Conservation (phyloP, 1,139 yeast genomes). For the Yamadazyma atmosphaerica region DNA sequence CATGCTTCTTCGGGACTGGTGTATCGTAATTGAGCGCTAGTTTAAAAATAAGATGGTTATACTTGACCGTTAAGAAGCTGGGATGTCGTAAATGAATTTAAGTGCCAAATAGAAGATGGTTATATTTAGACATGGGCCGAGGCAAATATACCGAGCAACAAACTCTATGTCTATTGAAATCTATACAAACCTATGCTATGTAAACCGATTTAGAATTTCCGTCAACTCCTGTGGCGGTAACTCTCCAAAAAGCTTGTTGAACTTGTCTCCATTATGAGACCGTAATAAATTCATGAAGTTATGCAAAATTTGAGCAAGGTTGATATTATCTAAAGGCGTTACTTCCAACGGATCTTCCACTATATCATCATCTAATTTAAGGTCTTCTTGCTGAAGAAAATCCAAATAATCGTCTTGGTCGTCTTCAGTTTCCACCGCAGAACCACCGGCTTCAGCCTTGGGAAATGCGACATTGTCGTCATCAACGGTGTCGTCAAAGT, state of each 20-base stretch:
- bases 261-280: conserved; percentile 14
- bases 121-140: no score
- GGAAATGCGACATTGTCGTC: no score
- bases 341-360: conserved; percentile 81
- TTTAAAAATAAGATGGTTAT: no score
- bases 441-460: no score
- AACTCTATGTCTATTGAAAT: no score
- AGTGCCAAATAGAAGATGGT: no score
- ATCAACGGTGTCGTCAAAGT: no score
- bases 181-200: neutral
- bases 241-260: conserved; percentile 16
- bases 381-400: conserved; percentile 36
- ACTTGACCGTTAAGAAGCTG: no score
- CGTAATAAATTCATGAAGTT: conserved; percentile 18
- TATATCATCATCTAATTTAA: conserved; percentile 55
- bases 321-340: conserved; percentile 72
- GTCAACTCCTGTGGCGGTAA: conserved; percentile 4
- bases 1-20: no score
- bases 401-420: conserved; percentile 39
- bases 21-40: no score
- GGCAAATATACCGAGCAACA: no score
- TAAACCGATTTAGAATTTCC: neutral
- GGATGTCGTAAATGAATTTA: no score
- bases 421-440: conserved; percentile 17
- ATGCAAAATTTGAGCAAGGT: conserved; percentile 46